Evolutionary conservation across 371 early-diverging fungal species (phyloP), one percentile per base, ranked within the genome.

Genomic region (Mucor indicus): DNA sequence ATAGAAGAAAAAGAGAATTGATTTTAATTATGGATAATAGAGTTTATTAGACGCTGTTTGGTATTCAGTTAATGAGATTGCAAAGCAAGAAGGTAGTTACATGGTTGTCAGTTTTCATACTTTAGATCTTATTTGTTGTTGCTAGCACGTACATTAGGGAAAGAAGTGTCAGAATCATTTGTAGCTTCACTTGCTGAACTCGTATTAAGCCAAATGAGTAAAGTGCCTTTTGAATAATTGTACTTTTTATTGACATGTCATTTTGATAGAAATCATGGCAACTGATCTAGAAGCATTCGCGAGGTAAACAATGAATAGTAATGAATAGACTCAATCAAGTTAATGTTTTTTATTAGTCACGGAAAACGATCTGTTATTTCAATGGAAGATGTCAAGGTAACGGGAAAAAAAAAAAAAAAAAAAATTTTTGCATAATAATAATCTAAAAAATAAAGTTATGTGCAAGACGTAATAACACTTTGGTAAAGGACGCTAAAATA

Each of bases 341-440:
- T 7, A 9, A 42, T 16, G 17, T 6, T 22, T 22, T 32, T 17
- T 12, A 11, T 31, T 33, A 58, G 60, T 7, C 60, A 60, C 19
- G 41, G 38, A 20, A 60, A 35, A 47, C 44, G 60, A 29, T 16
- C 55, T 27, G 51, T 46, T 24, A 50, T 60, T 17, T 55, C 55
- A 1, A 55, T 55, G 55, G 60, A 60, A 38, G 60, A 60, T 43
- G 60, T 54, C 22, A 60, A 60, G 48, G 60, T 60, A 60, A 33
- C 19, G 10, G 23, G n/a, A n/a, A n/a, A n/a, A n/a, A n/a, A n/a
- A n/a, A 7, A 16, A 16, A 48, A 15, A 27, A 40, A 24, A 7
- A 11, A 24, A 1, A 12, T 9, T 20, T 6, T n/a, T n/a, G n/a
- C n/a, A n/a, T n/a, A n/a, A n/a, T n/a, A n/a, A n/a, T n/a, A n/a